phyloP scores from a whole-genome alignment of 108 stramenopile genomes.

The Discostella stelligeroides region DNA sequence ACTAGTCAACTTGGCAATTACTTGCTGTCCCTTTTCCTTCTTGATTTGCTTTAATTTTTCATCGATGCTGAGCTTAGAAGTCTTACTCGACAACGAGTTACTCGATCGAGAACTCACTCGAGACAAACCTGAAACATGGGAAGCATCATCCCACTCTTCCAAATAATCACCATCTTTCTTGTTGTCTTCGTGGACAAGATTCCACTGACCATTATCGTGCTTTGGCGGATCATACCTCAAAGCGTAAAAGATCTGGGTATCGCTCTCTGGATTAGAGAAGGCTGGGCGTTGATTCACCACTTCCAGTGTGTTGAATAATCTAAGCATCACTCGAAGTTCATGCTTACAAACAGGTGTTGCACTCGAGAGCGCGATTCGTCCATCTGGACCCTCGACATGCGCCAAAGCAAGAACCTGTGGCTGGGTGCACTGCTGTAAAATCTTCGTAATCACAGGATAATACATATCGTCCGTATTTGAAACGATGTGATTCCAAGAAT shows the following conservation, averaged over 20 bases:
- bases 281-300: slow-evolving; percentile 84
- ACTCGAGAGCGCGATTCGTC: slow-evolving; percentile 74
- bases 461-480: slow-evolving; percentile 79
- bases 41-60: slow-evolving; percentile 77
- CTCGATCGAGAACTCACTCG: slow-evolving; percentile 72
- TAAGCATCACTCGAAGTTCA: slow-evolving; percentile 81
- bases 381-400: slow-evolving; percentile 80
- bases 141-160: slow-evolving; percentile 82
- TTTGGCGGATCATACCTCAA: slow-evolving; percentile 77
- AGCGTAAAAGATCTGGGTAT: slow-evolving; percentile 86
- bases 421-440: slow-evolving; percentile 78
- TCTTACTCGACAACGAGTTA: slow-evolving; percentile 54
- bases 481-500: slow-evolving; percentile 84
- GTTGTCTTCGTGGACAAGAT: slow-evolving; percentile 75
- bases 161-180: slow-evolving; percentile 74
- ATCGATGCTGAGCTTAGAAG: slow-evolving; percentile 75
- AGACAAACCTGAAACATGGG: slow-evolving; percentile 73
- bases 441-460: slow-evolving; percentile 79
- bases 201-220: slow-evolving; percentile 63
- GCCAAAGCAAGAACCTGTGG: slow-evolving; percentile 79
- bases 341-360: slow-evolving; percentile 86
- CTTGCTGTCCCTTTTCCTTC: slow-evolving; percentile 86
- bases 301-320: slow-evolving; percentile 82
- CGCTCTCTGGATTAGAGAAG: slow-evolving; percentile 77
- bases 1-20: slow-evolving; percentile 86